phyloP scores from a whole-genome alignment of 495 filamentous ascomycete genomes.

The Neurospora sp. region DNA sequence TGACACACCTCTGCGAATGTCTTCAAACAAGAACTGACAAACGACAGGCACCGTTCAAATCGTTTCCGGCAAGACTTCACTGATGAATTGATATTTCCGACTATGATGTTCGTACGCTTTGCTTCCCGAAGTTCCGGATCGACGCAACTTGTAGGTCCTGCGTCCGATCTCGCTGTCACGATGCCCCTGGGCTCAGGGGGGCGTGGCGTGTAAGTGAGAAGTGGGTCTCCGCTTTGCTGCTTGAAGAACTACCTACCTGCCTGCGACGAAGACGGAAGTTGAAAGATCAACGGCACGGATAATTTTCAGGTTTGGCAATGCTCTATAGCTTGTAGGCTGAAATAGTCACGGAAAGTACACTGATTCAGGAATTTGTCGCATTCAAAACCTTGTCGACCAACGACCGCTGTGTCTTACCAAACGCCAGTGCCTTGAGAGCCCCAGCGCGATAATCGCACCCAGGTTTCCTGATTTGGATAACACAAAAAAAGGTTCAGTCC shows the following conservation, averaged over 20 bases:
- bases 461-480: neutral
- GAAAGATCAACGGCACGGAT: neutral
- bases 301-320: neutral
- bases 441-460: neutral
- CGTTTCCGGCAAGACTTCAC: neutral
- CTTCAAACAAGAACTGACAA: neutral
- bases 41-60: neutral
- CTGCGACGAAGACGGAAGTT: neutral
- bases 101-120: neutral
- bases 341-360: neutral
- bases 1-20: neutral
- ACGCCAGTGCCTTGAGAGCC: neutral
- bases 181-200: neutral
- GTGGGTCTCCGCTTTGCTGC: neutral
- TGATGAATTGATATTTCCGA: neutral
- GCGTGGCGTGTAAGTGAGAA: neutral
- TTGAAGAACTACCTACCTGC: neutral
- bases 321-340: neutral
- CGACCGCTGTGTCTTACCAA: neutral
- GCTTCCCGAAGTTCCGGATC: neutral
- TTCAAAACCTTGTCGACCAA: neutral
- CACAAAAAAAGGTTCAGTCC: neutral
- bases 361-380: neutral
- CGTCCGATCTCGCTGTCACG: neutral
- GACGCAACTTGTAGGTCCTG: neutral